Percentiles rank a stretch among this genome's conserved stretches.
These are phyloP conservation scores for Phytophthora podocarpi DNA, from an alignment of 352 stramenopile genomes.

Conservation along the genomic window DNA sequence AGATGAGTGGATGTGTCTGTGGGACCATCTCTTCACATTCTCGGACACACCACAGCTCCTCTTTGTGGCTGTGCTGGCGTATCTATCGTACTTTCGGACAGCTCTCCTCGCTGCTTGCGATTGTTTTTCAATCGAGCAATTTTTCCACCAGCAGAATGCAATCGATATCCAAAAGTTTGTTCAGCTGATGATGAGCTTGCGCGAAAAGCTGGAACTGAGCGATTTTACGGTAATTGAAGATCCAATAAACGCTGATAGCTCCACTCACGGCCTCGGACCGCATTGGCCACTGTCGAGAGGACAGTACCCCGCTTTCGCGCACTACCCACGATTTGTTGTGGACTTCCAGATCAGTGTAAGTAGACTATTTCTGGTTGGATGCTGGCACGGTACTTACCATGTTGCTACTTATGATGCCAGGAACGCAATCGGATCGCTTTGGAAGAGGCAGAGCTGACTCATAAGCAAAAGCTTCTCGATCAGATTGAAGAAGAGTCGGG, in stretches of 20 bases:
- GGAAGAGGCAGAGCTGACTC: conserved; percentile 66
- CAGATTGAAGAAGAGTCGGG: conserved; percentile 57
- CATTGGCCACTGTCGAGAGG: conserved; percentile 69
- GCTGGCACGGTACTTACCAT: not conserved
- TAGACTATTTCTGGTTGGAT: conserved; percentile 9
- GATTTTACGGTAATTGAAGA: conserved; percentile 32
- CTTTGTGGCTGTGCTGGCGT: conserved; percentile 71
- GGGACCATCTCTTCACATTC: conserved; percentile 87
- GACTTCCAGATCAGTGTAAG: conserved; percentile 87
- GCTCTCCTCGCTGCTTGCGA: conserved; percentile 62
- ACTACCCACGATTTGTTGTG: conserved; percentile 81
- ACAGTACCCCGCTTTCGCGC: conserved; percentile 82
- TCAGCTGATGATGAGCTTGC: conserved; percentile 67
- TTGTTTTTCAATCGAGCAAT: conserved; percentile 74
- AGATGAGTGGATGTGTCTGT: conserved; percentile 89
- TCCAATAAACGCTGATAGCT: not conserved
- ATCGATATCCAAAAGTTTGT: conserved; percentile 77
- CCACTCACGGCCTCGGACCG: not conserved
- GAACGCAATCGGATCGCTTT: conserved; percentile 83
- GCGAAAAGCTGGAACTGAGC: conserved; percentile 43
- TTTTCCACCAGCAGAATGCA: conserved; percentile 87
- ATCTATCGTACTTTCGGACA: conserved; percentile 71
- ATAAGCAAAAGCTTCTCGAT: conserved; percentile 69
- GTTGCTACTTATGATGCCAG: conserved; percentile 36
- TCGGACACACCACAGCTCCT: conserved; percentile 67